A percentile compares a stretch with the other conserved stretches of the same genome.
Conservation (phyloP, 495 filamentous ascomycete genomes). For the Apodospora peruviana region DNA sequence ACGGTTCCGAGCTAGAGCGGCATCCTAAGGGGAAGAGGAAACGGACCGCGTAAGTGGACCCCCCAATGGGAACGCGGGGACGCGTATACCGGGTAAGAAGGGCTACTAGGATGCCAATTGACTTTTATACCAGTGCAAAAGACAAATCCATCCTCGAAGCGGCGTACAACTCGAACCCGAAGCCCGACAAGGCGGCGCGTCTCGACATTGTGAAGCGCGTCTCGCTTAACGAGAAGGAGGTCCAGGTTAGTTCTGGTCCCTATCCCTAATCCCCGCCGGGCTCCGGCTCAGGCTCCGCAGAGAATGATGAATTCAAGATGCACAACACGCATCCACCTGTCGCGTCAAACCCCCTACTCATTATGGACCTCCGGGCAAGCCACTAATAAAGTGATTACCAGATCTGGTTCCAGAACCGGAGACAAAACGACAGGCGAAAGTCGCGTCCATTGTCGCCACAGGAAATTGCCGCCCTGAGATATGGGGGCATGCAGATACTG, state of each 20-base stretch:
- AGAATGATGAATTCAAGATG: too few species aligned
- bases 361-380: not conserved
- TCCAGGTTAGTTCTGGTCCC: slow-evolving; percentile 67
- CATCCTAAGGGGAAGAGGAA: slow-evolving; percentile 51
- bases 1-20: slow-evolving; percentile 12
- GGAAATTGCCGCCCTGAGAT: slow-evolving; percentile 61
- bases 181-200: slow-evolving; percentile 88
- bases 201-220: slow-evolving; percentile 78
- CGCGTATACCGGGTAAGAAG: not conserved
- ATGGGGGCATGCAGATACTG: slow-evolving; percentile 49
- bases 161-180: slow-evolving; percentile 78
- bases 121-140: slow-evolving; percentile 53
- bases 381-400: slow-evolving; percentile 1
- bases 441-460: slow-evolving; percentile 79
- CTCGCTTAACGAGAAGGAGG: slow-evolving; percentile 91
- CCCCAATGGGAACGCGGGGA: slow-evolving; percentile 4
- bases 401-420: slow-evolving; percentile 99
- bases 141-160: slow-evolving; percentile 88
- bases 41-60: slow-evolving; percentile 44
- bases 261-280: not conserved
- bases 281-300: too few species aligned
- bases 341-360: too few species aligned
- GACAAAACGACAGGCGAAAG: slow-evolving; percentile 89
- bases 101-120: not conserved
- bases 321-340: too few species aligned